phyloP scores from a whole-genome alignment of 768 basidiomycete species.

The Suillus hirtellus region DNA sequence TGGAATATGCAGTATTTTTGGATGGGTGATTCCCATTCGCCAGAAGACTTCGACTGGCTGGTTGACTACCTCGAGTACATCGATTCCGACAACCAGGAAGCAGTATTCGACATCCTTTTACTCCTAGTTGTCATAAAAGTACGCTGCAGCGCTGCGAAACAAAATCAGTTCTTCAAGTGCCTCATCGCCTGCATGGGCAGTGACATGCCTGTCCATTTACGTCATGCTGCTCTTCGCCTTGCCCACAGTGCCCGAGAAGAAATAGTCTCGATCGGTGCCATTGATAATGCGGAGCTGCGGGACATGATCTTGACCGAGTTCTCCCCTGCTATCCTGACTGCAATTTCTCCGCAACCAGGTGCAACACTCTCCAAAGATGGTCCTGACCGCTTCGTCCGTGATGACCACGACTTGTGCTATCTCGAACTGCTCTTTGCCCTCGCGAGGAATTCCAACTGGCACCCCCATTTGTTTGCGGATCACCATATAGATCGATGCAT shows the following conservation, averaged over 20 bases:
- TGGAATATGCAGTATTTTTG: neutral
- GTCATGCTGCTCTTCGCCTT: neutral
- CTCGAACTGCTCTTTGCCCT: neutral
- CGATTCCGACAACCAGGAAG: neutral
- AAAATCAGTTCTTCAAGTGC: neutral
- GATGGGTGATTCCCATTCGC: neutral
- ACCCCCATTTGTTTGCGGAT: neutral
- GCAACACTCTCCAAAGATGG: neutral
- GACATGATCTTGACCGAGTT: neutral
- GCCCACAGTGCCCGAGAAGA: neutral
- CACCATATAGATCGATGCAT: neutral
- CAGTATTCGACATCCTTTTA: neutral
- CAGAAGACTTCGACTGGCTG: neutral
- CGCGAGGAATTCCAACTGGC: neutral
- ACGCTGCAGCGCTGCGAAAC: neutral
- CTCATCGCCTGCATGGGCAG: neutral
- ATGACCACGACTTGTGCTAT: neutral
- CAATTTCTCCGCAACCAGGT: neutral
- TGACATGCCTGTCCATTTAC: neutral
- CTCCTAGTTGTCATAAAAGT: neutral
- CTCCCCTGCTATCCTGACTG: neutral
- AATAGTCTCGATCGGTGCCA: neutral
- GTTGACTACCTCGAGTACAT: neutral
- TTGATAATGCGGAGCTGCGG: neutral
- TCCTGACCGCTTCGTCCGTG: neutral